These are phyloP conservation scores for Deinandra increscens DNA, from an alignment of 129 eudicot species.

Conservation along the genomic window DNA sequence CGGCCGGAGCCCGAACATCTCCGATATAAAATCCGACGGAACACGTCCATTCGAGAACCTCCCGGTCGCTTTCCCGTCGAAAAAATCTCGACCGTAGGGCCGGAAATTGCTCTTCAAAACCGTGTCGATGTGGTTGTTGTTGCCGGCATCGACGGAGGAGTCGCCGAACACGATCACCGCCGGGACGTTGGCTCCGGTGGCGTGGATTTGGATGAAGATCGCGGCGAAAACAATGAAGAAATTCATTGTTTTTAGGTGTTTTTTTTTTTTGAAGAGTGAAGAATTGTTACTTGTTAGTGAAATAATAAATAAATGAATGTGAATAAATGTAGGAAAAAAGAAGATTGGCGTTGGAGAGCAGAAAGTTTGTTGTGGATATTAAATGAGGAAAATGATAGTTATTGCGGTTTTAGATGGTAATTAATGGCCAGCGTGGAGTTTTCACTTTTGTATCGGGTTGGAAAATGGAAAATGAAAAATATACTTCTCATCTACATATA, in stretches of 20 bases:
- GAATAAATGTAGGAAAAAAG: constrained; percentile 28
- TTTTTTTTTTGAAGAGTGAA: too few relatives aligned
- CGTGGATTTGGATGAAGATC: constrained; percentile 28
- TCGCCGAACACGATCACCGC: constrained; percentile 82
- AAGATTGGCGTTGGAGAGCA: constrained; percentile 30
- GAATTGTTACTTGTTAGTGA: constrained; percentile 28
- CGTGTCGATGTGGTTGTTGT: constrained; percentile 67
- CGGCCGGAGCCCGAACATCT: constrained; percentile 59
- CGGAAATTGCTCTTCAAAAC: constrained; percentile 66
- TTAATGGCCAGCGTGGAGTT: constrained; percentile 23
- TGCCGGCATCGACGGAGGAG: constrained; percentile 80
- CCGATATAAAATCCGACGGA: constrained; percentile 72
- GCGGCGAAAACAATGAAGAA: constrained; percentile 7
- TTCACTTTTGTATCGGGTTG: not conserved
- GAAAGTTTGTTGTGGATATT: constrained; percentile 28
- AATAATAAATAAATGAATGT: constrained; percentile 23
- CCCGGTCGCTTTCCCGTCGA: constrained; percentile 69
- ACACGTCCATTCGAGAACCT: constrained; percentile 78
- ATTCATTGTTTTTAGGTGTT: constrained; percentile 1
- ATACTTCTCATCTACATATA: too few relatives aligned
- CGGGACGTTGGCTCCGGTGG: constrained; percentile 45
- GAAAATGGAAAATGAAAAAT: too few relatives aligned
- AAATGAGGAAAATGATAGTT: constrained; percentile 27
- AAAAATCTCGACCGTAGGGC: constrained; percentile 80
- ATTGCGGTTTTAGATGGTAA: constrained; percentile 5